Evolutionary conservation across 352 stramenopile species (phyloP).

Genomic region (Phytophthora chlamydospora): DNA sequence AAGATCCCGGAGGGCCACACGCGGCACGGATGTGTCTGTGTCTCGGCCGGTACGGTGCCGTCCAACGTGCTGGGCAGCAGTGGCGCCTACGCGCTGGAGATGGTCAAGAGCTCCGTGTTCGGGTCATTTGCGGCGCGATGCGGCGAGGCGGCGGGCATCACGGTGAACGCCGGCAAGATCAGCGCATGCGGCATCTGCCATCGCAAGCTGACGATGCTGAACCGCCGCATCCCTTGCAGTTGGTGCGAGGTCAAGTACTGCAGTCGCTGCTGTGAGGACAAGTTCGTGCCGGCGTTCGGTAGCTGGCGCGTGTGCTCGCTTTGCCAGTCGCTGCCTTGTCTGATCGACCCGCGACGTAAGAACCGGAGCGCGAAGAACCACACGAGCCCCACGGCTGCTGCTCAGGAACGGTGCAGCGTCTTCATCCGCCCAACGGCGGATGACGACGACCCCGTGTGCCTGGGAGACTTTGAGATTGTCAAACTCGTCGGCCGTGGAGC

Average conservation of each 20-base stretch:
- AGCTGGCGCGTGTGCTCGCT: constrained; percentile 83
- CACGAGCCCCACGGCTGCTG: constrained; percentile 50
- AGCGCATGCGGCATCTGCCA: constrained; percentile 80
- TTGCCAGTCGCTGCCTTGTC: constrained; percentile 77
- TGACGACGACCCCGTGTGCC: constrained; percentile 63
- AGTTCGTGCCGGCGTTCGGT: constrained; percentile 79
- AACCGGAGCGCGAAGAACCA: constrained; percentile 70
- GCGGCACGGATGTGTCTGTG: constrained; percentile 80
- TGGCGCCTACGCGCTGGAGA: constrained; percentile 78
- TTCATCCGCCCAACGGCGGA: constrained; percentile 76
- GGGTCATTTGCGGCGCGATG: constrained; percentile 77
- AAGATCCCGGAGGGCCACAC: constrained; percentile 77
- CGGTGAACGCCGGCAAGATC: constrained; percentile 80
- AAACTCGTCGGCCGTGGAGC: constrained; percentile 96
- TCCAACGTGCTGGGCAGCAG: constrained; percentile 72
- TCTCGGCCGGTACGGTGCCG: constrained; percentile 76
- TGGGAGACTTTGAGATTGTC: constrained; percentile 97
- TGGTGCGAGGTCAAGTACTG: constrained; percentile 91
- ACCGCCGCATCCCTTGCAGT: constrained; percentile 77
- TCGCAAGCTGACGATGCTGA: constrained; percentile 80
- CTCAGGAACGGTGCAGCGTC: constrained; percentile 64
- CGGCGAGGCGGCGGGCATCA: constrained; percentile 71
- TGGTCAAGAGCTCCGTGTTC: constrained; percentile 88
- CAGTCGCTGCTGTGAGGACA: constrained; percentile 85
- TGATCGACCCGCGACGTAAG: constrained; percentile 83